Base-by-base conservation (phyloP, 2,329 filamentous ascomycete genomes). In the Trichophyton schoenleinii region DNA sequence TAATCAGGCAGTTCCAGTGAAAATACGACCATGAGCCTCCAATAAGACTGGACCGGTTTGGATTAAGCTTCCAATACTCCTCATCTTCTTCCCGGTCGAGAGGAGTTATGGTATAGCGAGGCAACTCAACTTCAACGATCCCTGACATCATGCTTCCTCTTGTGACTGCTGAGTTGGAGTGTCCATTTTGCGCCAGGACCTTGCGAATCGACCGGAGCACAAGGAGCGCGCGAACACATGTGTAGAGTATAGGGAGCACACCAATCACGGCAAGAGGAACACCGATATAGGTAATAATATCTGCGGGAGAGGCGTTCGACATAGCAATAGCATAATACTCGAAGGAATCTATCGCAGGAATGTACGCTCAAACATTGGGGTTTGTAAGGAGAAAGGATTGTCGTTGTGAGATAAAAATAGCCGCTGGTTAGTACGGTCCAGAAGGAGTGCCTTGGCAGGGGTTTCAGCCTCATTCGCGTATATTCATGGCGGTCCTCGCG, bases 11-110 rank as follows among this genome's bases (percentile, higher is more conserved):
- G 66, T 80, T 80, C 84, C 84, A 87, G 70, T 87, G 81, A 69
- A 87, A 85, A 0, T 80, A 80, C 0, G 83, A 85, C 84, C 84
- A 87, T 31, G 76, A 79, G 0, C 84, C 84, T 1, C 84, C 84
- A 0, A 81, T 80, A 49, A 85, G 80, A 11, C 70, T 72, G 55
- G 79, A 82, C 0, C 79, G 78, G 60, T 80, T 74, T 1, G 75
- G 70, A 44, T 79, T 79, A 2, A 84, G 72, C 13, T 74, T 73
- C 81, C 84, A 87, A 71, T 87, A 87, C 58, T 81, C 77, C 0
- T 76, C 71, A 11, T 80, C 76, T 59, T 81, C 72, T 63, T 80
- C 79, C 25, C 83, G 77, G 64, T 85, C 81, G 66, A 81, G 75
- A 0, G 83, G 84, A 60, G 80, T 82, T 57, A 86, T 83, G 3